phyloP scores from a whole-genome alignment of 208 protist genomes.

The Leishmania lainsoni region DNA sequence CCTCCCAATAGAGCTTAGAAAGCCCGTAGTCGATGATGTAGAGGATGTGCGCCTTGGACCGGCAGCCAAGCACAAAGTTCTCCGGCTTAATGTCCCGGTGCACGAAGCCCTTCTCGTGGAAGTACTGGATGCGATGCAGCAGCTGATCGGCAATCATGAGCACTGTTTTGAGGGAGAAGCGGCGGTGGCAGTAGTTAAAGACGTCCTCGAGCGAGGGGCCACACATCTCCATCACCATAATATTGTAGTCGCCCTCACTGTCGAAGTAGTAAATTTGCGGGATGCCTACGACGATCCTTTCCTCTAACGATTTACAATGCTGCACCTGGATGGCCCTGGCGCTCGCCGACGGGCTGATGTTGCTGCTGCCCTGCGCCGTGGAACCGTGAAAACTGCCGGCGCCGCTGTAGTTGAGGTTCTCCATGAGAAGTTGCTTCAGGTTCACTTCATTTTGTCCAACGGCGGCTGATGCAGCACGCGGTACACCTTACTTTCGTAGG shows the following conservation, averaged over 20 bases:
- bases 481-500: conserved; percentile 96
- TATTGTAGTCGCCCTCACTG: conserved; percentile 97
- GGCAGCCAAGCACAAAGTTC: conserved; percentile 85
- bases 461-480: conserved; percentile 36
- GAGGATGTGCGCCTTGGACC: conserved; percentile 70
- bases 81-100: conserved; percentile 93
- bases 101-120: conserved; percentile 81
- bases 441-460: conserved; percentile 36
- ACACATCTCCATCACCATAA: conserved; percentile 93
- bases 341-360: not conserved
- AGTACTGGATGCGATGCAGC: conserved; percentile 82
- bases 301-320: not conserved
- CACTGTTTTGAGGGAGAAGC: conserved; percentile 99
- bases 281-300: conserved; percentile 86
- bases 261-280: conserved; percentile 96
- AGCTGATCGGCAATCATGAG: conserved; percentile 99
- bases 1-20: conserved; percentile 98
- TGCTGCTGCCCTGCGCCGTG: conserved; percentile 3
- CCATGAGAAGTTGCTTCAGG: conserved; percentile 20
- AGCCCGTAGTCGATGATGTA: conserved; percentile 99
- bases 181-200: conserved; percentile 91
- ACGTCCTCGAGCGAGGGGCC: conserved; percentile 90
- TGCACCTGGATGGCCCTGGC: not conserved
- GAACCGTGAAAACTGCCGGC: conserved; percentile 6
- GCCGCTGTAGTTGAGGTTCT: conserved; percentile 11